These are phyloP conservation scores for Malassezia dermatis DNA, from an alignment of 1,284 basidiomycete genomes.

Conservation along the genomic window DNA sequence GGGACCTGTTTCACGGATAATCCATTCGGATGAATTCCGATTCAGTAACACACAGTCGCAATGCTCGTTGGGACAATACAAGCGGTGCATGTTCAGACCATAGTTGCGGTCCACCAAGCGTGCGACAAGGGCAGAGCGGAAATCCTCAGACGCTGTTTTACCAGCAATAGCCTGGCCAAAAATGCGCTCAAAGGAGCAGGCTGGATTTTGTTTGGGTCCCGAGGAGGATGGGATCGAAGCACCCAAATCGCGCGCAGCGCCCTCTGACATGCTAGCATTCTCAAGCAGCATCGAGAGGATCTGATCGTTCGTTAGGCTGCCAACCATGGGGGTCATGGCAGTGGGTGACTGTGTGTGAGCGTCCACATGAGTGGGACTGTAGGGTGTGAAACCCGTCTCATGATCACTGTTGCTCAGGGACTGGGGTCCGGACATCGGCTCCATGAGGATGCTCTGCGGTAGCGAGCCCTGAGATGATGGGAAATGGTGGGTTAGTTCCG, in stretches of 20 bases:
- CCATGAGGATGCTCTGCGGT: neutral
- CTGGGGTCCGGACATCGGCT: neutral
- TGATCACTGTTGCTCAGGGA: neutral
- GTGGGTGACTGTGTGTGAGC: neutral
- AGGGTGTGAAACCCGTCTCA: neutral
- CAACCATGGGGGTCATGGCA: neutral
- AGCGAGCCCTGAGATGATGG: neutral
- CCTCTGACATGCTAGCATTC: neutral
- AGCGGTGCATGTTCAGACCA: slow-evolving; percentile 30
- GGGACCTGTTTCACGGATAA: slow-evolving; percentile 36
- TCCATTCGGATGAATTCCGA: slow-evolving; percentile 31
- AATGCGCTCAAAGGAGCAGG: slow-evolving; percentile 24
- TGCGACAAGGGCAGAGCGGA: slow-evolving; percentile 37
- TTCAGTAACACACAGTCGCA: slow-evolving; percentile 35
- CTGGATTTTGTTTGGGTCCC: slow-evolving; percentile 16
- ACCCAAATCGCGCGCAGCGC: slow-evolving; percentile 14
- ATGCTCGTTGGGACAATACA: slow-evolving; percentile 41
- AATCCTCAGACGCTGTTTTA: slow-evolving; percentile 42
- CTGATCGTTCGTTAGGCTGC: slow-evolving; percentile 1
- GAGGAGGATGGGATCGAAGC: neutral
- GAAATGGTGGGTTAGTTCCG: neutral
- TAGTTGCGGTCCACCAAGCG: slow-evolving; percentile 35
- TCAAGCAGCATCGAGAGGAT: slow-evolving; percentile 3
- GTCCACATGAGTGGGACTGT: neutral
- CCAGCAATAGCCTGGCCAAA: slow-evolving; percentile 42